These are phyloP conservation scores for Candida ovalis DNA, from an alignment of 805 yeast genomes.

Conservation along the genomic window DNA sequence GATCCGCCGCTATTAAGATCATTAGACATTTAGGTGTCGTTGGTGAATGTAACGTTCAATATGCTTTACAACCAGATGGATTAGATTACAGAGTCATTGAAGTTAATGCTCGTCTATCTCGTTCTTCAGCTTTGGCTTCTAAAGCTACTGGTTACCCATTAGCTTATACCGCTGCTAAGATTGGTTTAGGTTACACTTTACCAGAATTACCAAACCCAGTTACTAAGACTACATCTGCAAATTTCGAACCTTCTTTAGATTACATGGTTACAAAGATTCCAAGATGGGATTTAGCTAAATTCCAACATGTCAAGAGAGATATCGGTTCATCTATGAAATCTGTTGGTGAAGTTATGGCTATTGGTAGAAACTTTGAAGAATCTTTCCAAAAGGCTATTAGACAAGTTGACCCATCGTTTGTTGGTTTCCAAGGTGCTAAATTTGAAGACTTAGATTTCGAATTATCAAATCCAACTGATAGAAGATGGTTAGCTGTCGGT, in stretches of 20 bases:
- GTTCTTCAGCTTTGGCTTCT: slow-evolving; percentile 98
- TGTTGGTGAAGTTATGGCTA: slow-evolving; percentile 98
- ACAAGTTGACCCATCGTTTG: slow-evolving; percentile 85
- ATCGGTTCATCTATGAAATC: slow-evolving; percentile 95
- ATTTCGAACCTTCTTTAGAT: slow-evolving; percentile 96
- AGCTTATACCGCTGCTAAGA: slow-evolving; percentile 96
- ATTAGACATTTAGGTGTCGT: slow-evolving; percentile 97
- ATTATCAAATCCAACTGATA: slow-evolving; percentile 84
- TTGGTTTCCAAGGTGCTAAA: slow-evolving; percentile 88
- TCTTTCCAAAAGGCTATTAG: slow-evolving; percentile 97
- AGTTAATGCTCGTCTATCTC: slow-evolving; percentile 94
- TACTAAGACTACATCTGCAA: slow-evolving; percentile 89
- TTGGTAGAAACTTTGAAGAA: slow-evolving; percentile 96
- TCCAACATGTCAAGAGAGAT: slow-evolving; percentile 85
- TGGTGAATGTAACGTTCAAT: slow-evolving; percentile 98
- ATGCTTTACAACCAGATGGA: slow-evolving; percentile 89
- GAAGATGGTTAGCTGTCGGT: slow-evolving; percentile 98
- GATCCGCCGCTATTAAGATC: slow-evolving; percentile 96
- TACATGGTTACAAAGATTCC: slow-evolving; percentile 97
- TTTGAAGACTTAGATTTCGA: slow-evolving; percentile 74
- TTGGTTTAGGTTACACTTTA: slow-evolving; percentile 88
- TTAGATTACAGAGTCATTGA: slow-evolving; percentile 96
- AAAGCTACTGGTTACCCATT: slow-evolving; percentile 98
- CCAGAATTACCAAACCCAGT: slow-evolving; percentile 91
- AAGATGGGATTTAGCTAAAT: slow-evolving; percentile 97